Evolutionary conservation across 345 rosid genomes (phyloP).

Genomic region (Salix suchowensis): DNA sequence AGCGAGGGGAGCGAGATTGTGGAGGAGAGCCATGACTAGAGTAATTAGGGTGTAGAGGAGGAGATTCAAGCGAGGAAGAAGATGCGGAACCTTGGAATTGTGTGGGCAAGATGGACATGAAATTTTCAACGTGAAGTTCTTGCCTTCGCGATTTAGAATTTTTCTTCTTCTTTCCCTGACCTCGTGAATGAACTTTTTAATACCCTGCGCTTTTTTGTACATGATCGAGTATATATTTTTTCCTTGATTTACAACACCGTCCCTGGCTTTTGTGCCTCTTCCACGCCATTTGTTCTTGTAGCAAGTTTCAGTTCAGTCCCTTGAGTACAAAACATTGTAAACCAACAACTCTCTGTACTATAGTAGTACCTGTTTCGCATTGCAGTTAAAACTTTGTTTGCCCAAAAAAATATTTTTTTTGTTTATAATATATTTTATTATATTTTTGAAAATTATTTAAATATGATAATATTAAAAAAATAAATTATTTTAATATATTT

Average conservation of each 20-base stretch:
- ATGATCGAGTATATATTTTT: neutral
- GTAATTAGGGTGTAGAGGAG: conserved; percentile 46
- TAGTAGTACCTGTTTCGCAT: no score
- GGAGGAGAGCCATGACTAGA: conserved; percentile 50
- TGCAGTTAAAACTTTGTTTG: no score
- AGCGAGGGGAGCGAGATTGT: conserved; percentile 12
- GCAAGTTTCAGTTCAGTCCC: neutral
- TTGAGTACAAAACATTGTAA: neutral
- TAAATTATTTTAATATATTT: no score
- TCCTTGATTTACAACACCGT: neutral
- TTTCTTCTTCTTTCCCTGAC: no score
- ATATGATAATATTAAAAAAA: no score
- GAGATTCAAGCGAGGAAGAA: conserved; percentile 35
- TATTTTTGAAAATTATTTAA: no score
- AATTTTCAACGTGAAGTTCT: conserved; percentile 16
- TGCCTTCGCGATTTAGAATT: no score
- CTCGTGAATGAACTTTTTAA: no score
- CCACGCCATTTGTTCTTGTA: neutral
- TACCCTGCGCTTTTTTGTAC: no score
- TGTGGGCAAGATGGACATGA: conserved; percentile 98
- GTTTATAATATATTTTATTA: no score
- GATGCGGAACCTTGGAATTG: conserved; percentile 51
- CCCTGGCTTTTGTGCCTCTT: neutral
- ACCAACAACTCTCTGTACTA: no score
- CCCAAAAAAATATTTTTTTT: no score